These are phyloP conservation scores for Artemisia tridentata DNA, from an alignment of 129 eudicot species.

Conservation along the genomic window DNA sequence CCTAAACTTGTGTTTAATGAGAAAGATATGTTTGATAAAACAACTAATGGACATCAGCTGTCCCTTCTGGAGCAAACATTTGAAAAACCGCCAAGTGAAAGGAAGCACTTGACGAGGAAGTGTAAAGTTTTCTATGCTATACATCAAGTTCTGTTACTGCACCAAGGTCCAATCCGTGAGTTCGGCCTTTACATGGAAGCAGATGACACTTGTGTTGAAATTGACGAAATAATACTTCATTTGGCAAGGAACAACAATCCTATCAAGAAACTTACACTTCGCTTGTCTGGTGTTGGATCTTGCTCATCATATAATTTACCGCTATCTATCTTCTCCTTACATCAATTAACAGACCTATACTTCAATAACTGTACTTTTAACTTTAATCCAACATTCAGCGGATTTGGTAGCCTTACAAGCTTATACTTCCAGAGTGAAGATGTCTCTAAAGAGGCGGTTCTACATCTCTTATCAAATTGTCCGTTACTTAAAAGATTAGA, in stretches of 20 bases:
- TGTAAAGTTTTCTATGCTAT: background rate
- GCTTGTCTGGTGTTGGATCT: background rate
- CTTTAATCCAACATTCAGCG: background rate
- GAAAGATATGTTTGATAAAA: background rate
- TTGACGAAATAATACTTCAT: conserved; percentile 4
- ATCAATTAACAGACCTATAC: conserved; percentile 2
- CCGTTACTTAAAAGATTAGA: background rate
- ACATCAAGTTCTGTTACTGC: background rate
- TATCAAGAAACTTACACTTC: background rate
- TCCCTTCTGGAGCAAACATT: background rate
- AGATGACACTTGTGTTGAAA: background rate
- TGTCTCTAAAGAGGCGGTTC: background rate
- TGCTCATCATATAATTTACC: background rate
- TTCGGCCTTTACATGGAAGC: background rate
- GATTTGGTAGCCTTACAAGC: conserved; percentile 5
- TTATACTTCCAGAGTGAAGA: background rate
- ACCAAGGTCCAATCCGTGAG: background rate
- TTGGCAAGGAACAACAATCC: background rate
- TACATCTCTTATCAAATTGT: background rate
- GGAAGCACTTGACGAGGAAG: background rate
- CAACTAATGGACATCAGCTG: background rate
- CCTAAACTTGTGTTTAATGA: conserved; percentile 5
- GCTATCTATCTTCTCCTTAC: background rate
- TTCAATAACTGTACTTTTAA: background rate
- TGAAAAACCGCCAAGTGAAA: background rate